Base-by-base conservation (phyloP, 2,329 filamentous ascomycete species). In the Penicillium sp. region DNA sequence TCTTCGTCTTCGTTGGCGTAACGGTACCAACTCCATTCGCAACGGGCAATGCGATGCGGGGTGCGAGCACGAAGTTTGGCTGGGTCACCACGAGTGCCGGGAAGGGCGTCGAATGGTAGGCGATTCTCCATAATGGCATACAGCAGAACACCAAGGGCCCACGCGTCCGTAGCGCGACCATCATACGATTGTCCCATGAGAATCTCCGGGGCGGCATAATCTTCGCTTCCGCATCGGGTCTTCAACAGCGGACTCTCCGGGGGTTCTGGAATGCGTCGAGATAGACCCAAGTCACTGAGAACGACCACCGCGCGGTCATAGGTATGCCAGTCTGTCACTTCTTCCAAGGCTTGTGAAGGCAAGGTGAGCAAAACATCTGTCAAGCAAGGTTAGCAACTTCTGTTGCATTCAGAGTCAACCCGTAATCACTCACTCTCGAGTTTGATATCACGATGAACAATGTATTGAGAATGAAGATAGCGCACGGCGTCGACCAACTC, bases 401-500 rank as follows among this genome's bases (percentile, higher is more conserved):
- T 42, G 6, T 29, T 45, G 16, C 29, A 36, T 24, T 8, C 54
- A 49, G 52, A 49, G n/a, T 49, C 18, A 33, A 21, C 50, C 9
- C 8, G 28, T 26, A 5, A 2, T 7, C n/a, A 42, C 29, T 74
- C 81, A 94, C 89, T 99, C 79, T 99, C 94, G 53, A 99, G 85
- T 76, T 99, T 99, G 73, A 99, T 95, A 72, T 99, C 94, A 54
- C 94, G 85, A 70, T 99, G 94, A 49, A 97, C 93, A 68, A 99
- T 96, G 61, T 84, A 86, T 64, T 89, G 80, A 49, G 84, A 79
- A 72, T 99, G 94, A 45, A 99, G 78, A 75, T 97, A 96, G 52
- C 81, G 83, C 33, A 95, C 87, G 0, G 93, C 94, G 56, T 84
- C 86, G 23, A 97, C 86, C 58, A 97, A 73, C 71, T 99, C 94